phyloP scores from a whole-genome alignment of 805 yeast genomes.

The Wickerhamiella sergipiensis region DNA sequence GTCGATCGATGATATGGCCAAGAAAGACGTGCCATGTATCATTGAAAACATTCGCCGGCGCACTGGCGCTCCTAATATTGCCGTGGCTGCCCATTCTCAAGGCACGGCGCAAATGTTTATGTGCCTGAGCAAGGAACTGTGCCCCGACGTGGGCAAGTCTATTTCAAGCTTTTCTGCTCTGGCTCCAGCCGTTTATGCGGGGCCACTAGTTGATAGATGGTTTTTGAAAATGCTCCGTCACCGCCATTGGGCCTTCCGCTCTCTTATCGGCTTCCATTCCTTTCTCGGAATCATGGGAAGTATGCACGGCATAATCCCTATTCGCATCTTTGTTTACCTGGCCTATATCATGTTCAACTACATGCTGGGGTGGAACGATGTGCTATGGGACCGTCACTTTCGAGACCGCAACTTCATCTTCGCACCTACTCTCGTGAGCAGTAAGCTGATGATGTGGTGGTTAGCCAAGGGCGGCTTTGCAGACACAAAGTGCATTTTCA shows the following conservation, averaged over 20 bases:
- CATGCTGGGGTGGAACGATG: conserved; percentile 77
- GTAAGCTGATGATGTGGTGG: conserved; percentile 91
- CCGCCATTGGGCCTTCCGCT: conserved; percentile 17
- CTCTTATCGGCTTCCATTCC: conserved; percentile 60
- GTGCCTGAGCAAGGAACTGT: conserved; percentile 35
- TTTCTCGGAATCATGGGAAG: conserved; percentile 65
- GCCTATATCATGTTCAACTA: conserved; percentile 79
- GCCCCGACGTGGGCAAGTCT: conserved; percentile 35
- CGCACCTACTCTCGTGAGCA: conserved; percentile 72
- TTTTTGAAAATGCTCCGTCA: conserved; percentile 23
- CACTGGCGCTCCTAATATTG: conserved; percentile 29
- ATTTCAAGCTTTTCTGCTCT: conserved; percentile 59
- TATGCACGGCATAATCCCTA: conserved; percentile 38
- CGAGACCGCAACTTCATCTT: conserved; percentile 68
- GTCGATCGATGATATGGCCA: conserved; percentile 78
- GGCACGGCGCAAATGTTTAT: conserved; percentile 81
- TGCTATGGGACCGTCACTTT: conserved; percentile 54
- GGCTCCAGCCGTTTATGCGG: conserved; percentile 89
- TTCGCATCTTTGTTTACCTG: conserved; percentile 42
- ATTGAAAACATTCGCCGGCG: conserved; percentile 41
- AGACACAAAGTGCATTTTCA: conserved; percentile 39
- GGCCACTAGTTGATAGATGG: conserved; percentile 47
- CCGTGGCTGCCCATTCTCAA: conserved; percentile 76
- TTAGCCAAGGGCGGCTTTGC: conserved; percentile 41
- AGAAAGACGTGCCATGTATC: conserved; percentile 62